Evolutionary conservation across 305 asterid species (phyloP).

Genomic region (Solanum aculeatissimum): DNA sequence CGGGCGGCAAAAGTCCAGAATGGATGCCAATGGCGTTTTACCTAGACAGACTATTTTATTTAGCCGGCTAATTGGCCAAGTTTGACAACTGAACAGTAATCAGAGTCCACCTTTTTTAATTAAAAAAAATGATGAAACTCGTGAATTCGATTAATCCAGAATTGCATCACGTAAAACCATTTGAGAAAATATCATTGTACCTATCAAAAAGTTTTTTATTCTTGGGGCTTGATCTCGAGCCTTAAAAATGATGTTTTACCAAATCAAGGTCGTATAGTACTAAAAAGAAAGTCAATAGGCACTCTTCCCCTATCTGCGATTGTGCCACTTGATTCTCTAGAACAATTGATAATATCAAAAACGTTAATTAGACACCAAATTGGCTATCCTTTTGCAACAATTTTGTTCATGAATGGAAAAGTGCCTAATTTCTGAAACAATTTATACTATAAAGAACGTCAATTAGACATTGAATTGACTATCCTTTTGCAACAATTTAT

Average conservation of each 20-base stretch:
- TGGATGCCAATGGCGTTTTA: neutral
- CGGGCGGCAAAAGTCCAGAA: neutral
- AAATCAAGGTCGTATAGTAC: too few relatives aligned
- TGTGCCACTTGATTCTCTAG: too few relatives aligned
- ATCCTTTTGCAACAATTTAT: neutral
- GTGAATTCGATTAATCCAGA: neutral
- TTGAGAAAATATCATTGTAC: neutral
- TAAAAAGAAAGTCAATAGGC: neutral
- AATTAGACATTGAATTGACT: too few relatives aligned
- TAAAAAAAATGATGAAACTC: neutral
- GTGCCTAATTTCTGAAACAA: too few relatives aligned
- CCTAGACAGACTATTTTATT: neutral
- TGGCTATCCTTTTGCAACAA: too few relatives aligned
- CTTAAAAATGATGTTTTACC: neutral
- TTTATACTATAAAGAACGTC: too few relatives aligned
- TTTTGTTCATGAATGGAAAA: too few relatives aligned
- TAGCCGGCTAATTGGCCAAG: neutral
- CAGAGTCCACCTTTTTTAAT: neutral
- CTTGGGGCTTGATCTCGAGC: neutral
- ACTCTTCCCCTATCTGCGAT: too few relatives aligned
- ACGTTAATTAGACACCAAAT: too few relatives aligned
- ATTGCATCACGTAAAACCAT: neutral
- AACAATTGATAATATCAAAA: too few relatives aligned
- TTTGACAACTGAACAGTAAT: neutral
- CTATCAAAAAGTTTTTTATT: neutral